Evolutionary conservation across 2,329 filamentous ascomycete genomes (phyloP), one percentile per base, ranked within the genome.

Genomic region (Neodidymelliopsis sp.): DNA sequence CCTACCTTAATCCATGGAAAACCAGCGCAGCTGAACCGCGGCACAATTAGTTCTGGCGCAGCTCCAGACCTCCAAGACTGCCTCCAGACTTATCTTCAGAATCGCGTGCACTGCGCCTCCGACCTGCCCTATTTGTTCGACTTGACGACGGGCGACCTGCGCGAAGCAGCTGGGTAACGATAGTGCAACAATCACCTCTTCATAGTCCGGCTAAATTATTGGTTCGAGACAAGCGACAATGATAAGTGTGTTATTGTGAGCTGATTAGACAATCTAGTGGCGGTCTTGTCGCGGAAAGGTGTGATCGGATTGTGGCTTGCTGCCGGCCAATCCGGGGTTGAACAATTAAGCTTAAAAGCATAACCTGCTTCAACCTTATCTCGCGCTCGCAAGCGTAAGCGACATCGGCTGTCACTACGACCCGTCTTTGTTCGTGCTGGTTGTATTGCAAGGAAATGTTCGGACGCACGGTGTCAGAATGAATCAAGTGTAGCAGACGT

Each of bases 281-380:
- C 56, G 49, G 38, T 49, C 43, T 53, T 49, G 27, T 40, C 20
- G 41, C 34, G 24, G 37, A 29, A 35, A 41, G 37, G 34, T 39
- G 35, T 41, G 37, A 49, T 41, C 42, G 31, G 42, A 27, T 37
- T 30, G 39, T 40, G 39, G 42, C 37, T 49, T 41, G 38, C 29
- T 39, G 43, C 40, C 48, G 53, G 53, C 48, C 50, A 48, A 54
- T 53, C 60, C 54, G 49, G 62, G 63, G 57, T 46, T 51, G 46
- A 59, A 56, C 54, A 61, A 61, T 67, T 70, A 70, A 68, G 67
- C 67, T 70, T 70, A 70, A 69, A 69, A 65, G 65, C 65, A 69
- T 69, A 69, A 69, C 58, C 63, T 63, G 60, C 56, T 61, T 49
- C 60, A 71, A 68, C 65, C 65, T 71, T 70, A 71, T 69, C 65